phyloP scores from a whole-genome alignment of 2,329 filamentous ascomycete species.

The Trichoderma hamatum region DNA sequence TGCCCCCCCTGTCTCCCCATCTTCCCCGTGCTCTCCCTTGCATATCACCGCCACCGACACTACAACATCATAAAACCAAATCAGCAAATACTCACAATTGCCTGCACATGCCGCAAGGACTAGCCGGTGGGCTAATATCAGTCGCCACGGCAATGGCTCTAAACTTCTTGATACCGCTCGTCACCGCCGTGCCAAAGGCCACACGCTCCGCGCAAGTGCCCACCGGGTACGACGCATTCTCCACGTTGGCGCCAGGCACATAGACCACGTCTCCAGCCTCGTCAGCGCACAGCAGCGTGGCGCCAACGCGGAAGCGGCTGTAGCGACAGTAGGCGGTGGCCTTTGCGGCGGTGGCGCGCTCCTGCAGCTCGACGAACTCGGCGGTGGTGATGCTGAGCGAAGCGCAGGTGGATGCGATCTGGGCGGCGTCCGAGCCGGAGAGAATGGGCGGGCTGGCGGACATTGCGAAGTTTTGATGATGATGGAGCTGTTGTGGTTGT shows the following conservation, averaged over 20 bases:
- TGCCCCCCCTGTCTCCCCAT: background rate
- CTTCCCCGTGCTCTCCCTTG: background rate
- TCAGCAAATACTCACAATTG: constrained; percentile 68
- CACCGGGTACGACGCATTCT: constrained; percentile 91
- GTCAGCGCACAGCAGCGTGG: constrained; percentile 66
- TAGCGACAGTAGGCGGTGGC: constrained; percentile 86
- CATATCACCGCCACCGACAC: background rate
- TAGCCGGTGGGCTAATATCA: constrained; percentile 69
- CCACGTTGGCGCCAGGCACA: constrained; percentile 76
- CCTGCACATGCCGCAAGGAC: constrained; percentile 94
- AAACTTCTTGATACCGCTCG: constrained; percentile 60
- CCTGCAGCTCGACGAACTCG: constrained; percentile 67
- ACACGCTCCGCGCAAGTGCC: constrained; percentile 95
- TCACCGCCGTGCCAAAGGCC: constrained; percentile 80
- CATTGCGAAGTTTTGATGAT: constrained; percentile 3
- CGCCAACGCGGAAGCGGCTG: constrained; percentile 88
- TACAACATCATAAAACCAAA: background rate
- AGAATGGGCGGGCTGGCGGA: constrained; percentile 30
- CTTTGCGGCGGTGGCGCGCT: constrained; percentile 71
- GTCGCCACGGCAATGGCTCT: constrained; percentile 84
- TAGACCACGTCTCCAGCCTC: background rate
- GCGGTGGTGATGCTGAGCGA: constrained; percentile 55
- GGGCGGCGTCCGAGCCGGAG: constrained; percentile 35
- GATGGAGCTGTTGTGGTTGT: background rate
- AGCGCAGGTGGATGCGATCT: constrained; percentile 36